These are phyloP conservation scores for Seiridium unicorne DNA, from an alignment of 2,329 filamentous ascomycete species.

Conservation along the genomic window DNA sequence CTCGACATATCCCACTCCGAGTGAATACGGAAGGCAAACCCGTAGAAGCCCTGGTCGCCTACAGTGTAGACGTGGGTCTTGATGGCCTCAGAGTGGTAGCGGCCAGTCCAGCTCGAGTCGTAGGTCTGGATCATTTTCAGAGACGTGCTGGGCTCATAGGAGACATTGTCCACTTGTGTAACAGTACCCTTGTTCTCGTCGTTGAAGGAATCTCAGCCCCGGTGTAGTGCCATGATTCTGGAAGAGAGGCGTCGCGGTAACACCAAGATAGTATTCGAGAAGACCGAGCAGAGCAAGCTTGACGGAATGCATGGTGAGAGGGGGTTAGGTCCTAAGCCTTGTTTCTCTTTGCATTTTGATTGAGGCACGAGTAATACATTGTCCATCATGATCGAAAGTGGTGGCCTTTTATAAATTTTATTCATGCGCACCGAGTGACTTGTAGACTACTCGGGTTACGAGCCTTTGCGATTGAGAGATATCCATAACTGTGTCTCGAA, in stretches of 20 bases:
- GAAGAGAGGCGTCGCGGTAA: neutral
- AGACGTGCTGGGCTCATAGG: slow-evolving; percentile 13
- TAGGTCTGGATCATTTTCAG: slow-evolving; percentile 29
- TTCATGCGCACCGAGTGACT: too few relatives aligned
- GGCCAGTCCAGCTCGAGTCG: slow-evolving; percentile 23
- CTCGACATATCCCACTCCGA: slow-evolving; percentile 29
- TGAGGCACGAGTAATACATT: too few relatives aligned
- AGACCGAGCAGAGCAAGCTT: neutral
- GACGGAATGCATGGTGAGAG: neutral
- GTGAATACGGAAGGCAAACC: slow-evolving; percentile 32
- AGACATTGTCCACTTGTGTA: slow-evolving; percentile 21
- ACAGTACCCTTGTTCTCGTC: slow-evolving; percentile 28
- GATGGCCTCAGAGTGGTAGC: slow-evolving; percentile 32
- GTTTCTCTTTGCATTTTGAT: too few relatives aligned
- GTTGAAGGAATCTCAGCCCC: slow-evolving; percentile 19
- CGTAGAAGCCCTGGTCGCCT: slow-evolving; percentile 33
- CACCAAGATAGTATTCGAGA: neutral
- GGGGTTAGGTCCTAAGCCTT: neutral
- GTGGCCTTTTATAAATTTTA: too few relatives aligned
- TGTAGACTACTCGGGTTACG: too few relatives aligned
- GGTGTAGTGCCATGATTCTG: neutral
- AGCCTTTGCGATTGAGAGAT: too few relatives aligned
- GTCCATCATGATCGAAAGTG: too few relatives aligned
- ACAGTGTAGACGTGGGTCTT: slow-evolving; percentile 19
- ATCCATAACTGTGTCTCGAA: too few relatives aligned